Conservation (phyloP, 2,329 filamentous ascomycete genomes). For the Colletotrichum sp. region DNA sequence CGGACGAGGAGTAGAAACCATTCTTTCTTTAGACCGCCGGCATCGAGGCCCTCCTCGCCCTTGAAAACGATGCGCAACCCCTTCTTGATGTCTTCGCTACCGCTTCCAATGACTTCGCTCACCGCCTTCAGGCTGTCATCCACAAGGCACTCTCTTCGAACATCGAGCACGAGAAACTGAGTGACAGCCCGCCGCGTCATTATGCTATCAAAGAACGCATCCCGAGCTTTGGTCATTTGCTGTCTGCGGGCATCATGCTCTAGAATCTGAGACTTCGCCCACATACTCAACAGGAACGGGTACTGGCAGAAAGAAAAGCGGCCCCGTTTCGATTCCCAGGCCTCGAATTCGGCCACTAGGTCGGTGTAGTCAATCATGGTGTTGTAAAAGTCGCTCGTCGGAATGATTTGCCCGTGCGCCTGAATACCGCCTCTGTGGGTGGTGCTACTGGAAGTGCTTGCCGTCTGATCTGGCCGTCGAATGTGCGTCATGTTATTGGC, state of each 20-base stretch:
- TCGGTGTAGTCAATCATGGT: constrained; percentile 87
- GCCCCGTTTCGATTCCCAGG: constrained; percentile 77
- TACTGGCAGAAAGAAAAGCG: constrained; percentile 93
- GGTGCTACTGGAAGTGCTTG: constrained; percentile 10
- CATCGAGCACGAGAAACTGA: constrained; percentile 77
- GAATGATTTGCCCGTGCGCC: constrained; percentile 69
- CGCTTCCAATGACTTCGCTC: constrained; percentile 81
- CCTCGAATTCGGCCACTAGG: constrained; percentile 83
- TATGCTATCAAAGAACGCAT: constrained; percentile 91
- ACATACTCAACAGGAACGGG: constrained; percentile 89
- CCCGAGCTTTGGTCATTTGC: constrained; percentile 86
- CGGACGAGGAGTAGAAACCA: constrained; percentile 90
- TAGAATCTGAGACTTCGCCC: constrained; percentile 89
- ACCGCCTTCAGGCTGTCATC: constrained; percentile 88
- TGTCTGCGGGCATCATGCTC: constrained; percentile 88
- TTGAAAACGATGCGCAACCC: constrained; percentile 83
- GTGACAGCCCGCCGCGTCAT: constrained; percentile 75
- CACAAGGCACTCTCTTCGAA: constrained; percentile 84
- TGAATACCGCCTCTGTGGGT: constrained; percentile 46
- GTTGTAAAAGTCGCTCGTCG: constrained; percentile 88
- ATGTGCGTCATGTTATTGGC: constrained; percentile 69
- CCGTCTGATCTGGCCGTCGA: constrained; percentile 35
- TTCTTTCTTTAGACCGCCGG: constrained; percentile 88
- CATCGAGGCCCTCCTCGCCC: constrained; percentile 91
- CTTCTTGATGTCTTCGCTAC: constrained; percentile 88